Percentiles rank a stretch among this genome's conserved stretches.
Evolutionary conservation across 305 asterid species (phyloP).

Genomic region (Fraxinus latifolia): DNA sequence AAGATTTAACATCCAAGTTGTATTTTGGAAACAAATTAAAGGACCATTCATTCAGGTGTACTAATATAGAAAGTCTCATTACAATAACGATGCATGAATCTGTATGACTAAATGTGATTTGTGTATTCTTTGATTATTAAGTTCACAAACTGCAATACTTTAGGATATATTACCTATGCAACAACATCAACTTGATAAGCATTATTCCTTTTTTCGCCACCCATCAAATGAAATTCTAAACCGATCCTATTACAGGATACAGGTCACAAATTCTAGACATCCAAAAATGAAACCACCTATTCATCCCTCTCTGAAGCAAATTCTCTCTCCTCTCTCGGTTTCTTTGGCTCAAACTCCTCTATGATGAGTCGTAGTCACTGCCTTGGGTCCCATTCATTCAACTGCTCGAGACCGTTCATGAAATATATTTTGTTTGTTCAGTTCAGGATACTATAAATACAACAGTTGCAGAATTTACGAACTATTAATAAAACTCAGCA

Average conservation of each 20-base stretch:
- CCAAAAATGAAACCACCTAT: not conserved
- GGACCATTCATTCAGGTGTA: not conserved
- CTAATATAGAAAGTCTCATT: not conserved
- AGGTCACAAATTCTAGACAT: not conserved
- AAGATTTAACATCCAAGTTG: not conserved
- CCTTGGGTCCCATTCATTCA: not conserved
- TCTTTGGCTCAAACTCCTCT: not conserved
- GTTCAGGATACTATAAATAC: not conserved
- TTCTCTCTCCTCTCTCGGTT: not conserved
- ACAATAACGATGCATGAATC: not conserved
- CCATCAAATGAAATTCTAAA: not conserved
- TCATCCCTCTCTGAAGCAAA: not conserved
- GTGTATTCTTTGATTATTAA: not conserved
- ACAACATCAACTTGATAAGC: not conserved
- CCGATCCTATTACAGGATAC: not conserved
- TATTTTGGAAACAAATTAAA: slow-evolving; percentile 18
- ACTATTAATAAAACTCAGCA: not conserved
- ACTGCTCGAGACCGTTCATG: not conserved
- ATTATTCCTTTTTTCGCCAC: not conserved
- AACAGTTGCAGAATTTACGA: not conserved
- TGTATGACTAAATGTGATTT: not conserved
- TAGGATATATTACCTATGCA: not conserved
- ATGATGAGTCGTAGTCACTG: not conserved
- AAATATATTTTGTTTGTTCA: not conserved
- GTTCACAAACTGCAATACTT: not conserved